Conservation (phyloP, 2,329 filamentous ascomycete species). For the Lasiodiplodia theobromae region DNA sequence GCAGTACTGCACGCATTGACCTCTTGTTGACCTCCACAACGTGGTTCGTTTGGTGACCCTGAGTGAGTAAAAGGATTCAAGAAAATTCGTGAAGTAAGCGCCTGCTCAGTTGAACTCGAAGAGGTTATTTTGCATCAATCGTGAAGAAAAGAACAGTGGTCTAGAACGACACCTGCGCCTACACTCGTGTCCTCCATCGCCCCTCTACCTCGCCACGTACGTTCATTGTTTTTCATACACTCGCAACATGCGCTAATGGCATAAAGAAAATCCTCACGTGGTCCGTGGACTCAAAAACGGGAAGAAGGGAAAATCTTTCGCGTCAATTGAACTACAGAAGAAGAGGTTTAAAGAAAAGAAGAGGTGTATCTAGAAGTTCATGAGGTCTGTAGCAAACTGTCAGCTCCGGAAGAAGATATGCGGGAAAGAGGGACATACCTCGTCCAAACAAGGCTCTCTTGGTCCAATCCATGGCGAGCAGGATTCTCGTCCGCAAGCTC, state of each 20-base stretch:
- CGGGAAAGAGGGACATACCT: constrained; percentile 67
- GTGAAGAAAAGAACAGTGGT: not conserved
- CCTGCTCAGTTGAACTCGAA: not conserved
- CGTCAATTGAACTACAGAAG: not conserved
- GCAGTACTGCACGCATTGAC: not conserved
- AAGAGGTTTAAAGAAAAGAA: constrained; percentile 3
- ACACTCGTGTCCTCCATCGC: not conserved
- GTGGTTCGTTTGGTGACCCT: not conserved
- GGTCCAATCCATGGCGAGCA: constrained; percentile 98
- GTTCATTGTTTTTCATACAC: not conserved
- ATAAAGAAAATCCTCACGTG: not conserved
- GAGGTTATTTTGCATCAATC: not conserved
- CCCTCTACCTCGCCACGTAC: not conserved
- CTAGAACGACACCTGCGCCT: not conserved
- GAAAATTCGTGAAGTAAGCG: not conserved
- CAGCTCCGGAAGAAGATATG: constrained; percentile 11
- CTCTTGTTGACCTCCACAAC: not conserved
- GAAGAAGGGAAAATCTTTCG: not conserved
- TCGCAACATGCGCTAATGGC: not conserved
- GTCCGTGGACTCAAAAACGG: not conserved
- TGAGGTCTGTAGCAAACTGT: constrained; percentile 37
- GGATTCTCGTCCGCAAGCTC: constrained; percentile 83
- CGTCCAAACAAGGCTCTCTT: constrained; percentile 94
- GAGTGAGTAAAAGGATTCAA: not conserved
- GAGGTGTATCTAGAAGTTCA: constrained; percentile 39